A percentile compares a stretch with the other conserved stretches of the same genome.
Evolutionary conservation across 2,329 filamentous ascomycete species (phyloP).

Genomic region (Trichophyton mentagrophytes): DNA sequence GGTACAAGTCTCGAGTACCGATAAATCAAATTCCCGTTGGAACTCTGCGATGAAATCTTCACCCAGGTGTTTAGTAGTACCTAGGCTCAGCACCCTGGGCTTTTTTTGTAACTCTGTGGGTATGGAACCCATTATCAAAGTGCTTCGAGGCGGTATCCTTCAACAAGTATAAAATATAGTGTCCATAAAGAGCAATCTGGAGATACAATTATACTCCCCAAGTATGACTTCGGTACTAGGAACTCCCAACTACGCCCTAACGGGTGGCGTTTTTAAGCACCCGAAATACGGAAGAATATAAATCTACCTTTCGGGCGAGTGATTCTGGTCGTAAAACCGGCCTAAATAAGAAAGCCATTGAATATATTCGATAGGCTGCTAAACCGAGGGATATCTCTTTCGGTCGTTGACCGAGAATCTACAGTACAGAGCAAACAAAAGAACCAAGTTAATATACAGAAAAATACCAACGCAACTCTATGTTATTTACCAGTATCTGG

Average conservation of each 20-base stretch:
- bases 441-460: background rate
- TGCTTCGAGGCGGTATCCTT: background rate
- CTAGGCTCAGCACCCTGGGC: conserved; percentile 33
- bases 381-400: too few relatives aligned
- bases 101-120: conserved; percentile 15
- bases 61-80: conserved; percentile 28
- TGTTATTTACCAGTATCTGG: background rate
- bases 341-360: too few relatives aligned
- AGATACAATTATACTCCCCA: too few relatives aligned
- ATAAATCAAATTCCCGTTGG: conserved; percentile 28
- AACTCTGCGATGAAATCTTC: conserved; percentile 32
- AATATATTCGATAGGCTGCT: too few relatives aligned
- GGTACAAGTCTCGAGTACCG: conserved; percentile 28
- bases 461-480: background rate
- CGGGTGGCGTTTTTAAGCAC: background rate
- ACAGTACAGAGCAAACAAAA: background rate
- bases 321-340: background rate
- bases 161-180: background rate
- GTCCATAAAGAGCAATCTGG: too few relatives aligned
- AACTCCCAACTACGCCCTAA: too few relatives aligned
- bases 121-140: background rate
- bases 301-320: background rate
- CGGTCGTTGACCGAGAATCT: background rate
- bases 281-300: background rate
- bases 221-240: too few relatives aligned